These are phyloP conservation scores for Trichophyton rubrum DNA, from an alignment of 2,329 filamentous ascomycete genomes.

Conservation along the genomic window DNA sequence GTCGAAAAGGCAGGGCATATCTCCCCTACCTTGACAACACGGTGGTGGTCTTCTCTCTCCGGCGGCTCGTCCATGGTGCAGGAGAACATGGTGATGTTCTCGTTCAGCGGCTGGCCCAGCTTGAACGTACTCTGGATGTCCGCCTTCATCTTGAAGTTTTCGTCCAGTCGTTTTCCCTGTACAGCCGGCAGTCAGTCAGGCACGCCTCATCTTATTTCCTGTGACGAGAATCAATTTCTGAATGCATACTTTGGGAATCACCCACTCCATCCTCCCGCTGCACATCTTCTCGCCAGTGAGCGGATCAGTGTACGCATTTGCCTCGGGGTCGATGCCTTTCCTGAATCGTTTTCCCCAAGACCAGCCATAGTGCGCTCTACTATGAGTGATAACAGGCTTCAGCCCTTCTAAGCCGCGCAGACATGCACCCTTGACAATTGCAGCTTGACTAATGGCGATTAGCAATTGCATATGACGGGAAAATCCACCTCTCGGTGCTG, in stretches of 20 bases:
- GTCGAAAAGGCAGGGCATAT: constrained; percentile 1
- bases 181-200: background rate
- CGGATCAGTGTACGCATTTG: background rate
- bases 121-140: constrained; percentile 5
- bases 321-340: constrained; percentile 8
- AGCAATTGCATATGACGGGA: background rate
- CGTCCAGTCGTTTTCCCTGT: constrained; percentile 4
- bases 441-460: constrained; percentile 7
- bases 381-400: constrained; percentile 5
- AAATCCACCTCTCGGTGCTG: too few species aligned
- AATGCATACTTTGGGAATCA: constrained; percentile 9
- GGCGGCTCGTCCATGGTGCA: constrained; percentile 5
- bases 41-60: background rate
- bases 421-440: constrained; percentile 10
- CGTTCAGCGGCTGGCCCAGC: background rate
- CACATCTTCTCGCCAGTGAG: constrained; percentile 7
- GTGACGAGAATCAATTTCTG: background rate
- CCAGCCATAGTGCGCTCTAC: constrained; percentile 11
- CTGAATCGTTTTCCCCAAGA: constrained; percentile 5
- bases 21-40: constrained; percentile 1
- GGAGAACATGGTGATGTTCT: constrained; percentile 4
- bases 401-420: constrained; percentile 9
- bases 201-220: background rate
- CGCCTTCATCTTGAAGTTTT: background rate
- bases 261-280: constrained; percentile 7